Base-by-base conservation (phyloP, 139 green algal species). In the Bryopsis sp. region DNA sequence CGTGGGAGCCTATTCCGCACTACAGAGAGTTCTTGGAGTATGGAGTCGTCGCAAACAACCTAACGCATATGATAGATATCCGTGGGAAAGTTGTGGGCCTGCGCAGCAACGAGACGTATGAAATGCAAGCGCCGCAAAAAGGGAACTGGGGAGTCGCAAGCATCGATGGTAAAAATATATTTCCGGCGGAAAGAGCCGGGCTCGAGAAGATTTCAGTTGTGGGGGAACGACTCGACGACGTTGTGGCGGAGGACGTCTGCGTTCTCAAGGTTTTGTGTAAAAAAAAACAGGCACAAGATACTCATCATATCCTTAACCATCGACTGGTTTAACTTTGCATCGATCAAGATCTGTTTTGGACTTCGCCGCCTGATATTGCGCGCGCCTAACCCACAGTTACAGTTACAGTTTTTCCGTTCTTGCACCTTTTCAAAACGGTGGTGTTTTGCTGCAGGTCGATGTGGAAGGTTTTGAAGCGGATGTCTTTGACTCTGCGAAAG, bases 1-100 rank as follows among this genome's bases (percentile, higher is more conserved):
- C 81, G 0, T 93, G 81, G 76, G 88, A 95, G 80, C 88, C 88
- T 0, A 84, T 95, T 19, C 86, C 87, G 6, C 54, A 68, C 11
- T 94, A 94, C 74, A 74, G 78, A 0, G 74, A 81, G 0, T 91
- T 87, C 76, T 59, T 92, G 22, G 74, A 87, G 70, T 90, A 83
- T 69, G 78, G 33, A n/a, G 48, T 81, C 11, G 67, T 76, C 31
- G 48, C 82, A 22, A 89, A 91, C 71, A 60, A 69, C 34, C 29
- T 88, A 0, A 60, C 57, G 0, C 24, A 46, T 1, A 59, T 75
- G 1, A 74, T 88, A 19, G 64, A 84, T 58, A 59, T 87, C 31
- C 43, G 75, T 2, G 2, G 48, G 24, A 37, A 4, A 1, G 67
- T 81, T 46, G 62, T 78, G 29, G n/a, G 62, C 43, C 43, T 35